Conservation (phyloP, 306 rosid genomes). For the Cajanus cajan region DNA sequence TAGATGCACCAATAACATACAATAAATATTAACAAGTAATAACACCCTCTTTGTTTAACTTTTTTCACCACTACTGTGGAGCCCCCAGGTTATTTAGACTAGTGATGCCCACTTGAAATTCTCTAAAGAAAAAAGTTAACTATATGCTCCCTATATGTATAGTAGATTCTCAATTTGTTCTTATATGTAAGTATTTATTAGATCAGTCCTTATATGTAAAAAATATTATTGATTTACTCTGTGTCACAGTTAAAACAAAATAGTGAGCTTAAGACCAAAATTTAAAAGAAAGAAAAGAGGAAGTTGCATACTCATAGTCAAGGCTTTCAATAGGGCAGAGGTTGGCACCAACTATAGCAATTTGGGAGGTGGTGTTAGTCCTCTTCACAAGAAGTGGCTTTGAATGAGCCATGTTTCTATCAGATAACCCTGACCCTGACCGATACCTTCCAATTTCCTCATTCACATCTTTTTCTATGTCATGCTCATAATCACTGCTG, state of each 20-base stretch:
- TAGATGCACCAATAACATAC: background rate
- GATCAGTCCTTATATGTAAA: too few relatives aligned
- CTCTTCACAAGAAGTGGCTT: slow-evolving; percentile 57
- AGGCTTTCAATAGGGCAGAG: slow-evolving; percentile 88
- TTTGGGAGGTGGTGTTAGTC: slow-evolving; percentile 77
- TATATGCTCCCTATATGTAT: too few relatives aligned
- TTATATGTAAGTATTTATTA: too few relatives aligned
- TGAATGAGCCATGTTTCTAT: slow-evolving; percentile 28
- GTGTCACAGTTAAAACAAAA: background rate
- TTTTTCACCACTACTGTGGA: background rate
- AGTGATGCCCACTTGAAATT: background rate
- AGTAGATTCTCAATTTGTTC: too few relatives aligned
- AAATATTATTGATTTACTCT: too few relatives aligned
- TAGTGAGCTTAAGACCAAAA: background rate
- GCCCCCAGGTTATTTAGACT: background rate
- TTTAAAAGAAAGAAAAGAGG: background rate
- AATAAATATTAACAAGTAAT: background rate
- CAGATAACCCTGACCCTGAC: slow-evolving; percentile 47
- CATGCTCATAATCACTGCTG: slow-evolving; percentile 25
- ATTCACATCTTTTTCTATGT: slow-evolving; percentile 52
- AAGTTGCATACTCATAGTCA: slow-evolving; percentile 71
- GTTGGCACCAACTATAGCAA: slow-evolving; percentile 88
- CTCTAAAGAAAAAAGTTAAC: background rate
- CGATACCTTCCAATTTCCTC: slow-evolving; percentile 28
- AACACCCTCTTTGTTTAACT: background rate